These are phyloP conservation scores for Suhomyces ambrosiae DNA, from an alignment of 1,139 yeast species.

Conservation along the genomic window DNA sequence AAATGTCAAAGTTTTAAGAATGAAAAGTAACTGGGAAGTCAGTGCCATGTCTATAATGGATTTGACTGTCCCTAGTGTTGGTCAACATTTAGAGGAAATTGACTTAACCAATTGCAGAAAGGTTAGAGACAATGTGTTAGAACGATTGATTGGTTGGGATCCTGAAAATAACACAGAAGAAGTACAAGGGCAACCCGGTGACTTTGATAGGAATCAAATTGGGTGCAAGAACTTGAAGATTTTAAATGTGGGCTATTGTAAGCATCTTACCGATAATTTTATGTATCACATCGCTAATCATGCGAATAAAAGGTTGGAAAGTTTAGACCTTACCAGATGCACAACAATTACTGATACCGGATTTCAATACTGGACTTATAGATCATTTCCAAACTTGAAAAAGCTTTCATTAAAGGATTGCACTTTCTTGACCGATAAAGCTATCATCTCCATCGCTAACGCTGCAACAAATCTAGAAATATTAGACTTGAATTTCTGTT, in stretches of 20 bases:
- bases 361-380: constrained; percentile 63
- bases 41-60: constrained; percentile 84
- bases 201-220: constrained; percentile 22
- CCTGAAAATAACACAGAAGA: constrained; percentile 13
- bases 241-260: constrained; percentile 68
- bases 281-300: constrained; percentile 65
- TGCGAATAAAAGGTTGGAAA: constrained; percentile 56
- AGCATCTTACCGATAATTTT: constrained; percentile 67
- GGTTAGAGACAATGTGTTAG: constrained; percentile 69
- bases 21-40: constrained; percentile 77
- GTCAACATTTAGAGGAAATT: constrained; percentile 56
- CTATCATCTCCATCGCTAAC: constrained; percentile 62
- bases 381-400: constrained; percentile 54
- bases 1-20: constrained; percentile 51
- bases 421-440: constrained; percentile 67
- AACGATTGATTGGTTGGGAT: constrained; percentile 63
- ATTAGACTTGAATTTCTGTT: constrained; percentile 70
- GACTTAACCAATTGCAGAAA: constrained; percentile 74
- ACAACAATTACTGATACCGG: constrained; percentile 78
- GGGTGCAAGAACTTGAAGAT: constrained; percentile 63
- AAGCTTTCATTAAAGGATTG: constrained; percentile 66
- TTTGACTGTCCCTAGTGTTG: constrained; percentile 65
- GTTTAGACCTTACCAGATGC: constrained; percentile 69
- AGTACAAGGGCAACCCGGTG: constrained; percentile 16
- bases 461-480: constrained; percentile 59